A percentile compares a stretch with the other conserved stretches of the same genome.
Conservation (phyloP, 176 grass and related monocot species). For the Raddia distichophylla region DNA sequence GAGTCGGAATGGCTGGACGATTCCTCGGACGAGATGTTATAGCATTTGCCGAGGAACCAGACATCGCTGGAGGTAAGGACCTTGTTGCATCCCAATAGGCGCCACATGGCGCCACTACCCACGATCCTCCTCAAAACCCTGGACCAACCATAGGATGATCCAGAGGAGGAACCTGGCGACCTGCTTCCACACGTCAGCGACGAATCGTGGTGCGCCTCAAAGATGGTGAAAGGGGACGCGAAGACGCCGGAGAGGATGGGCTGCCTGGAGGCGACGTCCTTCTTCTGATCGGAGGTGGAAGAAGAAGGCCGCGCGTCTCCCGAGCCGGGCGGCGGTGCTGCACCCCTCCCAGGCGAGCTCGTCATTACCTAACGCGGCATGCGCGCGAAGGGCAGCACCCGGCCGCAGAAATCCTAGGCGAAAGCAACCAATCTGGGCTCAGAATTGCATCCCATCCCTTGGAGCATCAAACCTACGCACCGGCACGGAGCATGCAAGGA, state of each 20-base stretch:
- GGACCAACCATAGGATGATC: conserved; percentile 69
- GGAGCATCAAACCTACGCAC: not conserved
- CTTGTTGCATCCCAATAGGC: conserved; percentile 61
- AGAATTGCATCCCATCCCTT: not conserved
- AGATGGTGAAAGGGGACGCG: conserved; percentile 63
- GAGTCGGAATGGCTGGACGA: conserved; percentile 40
- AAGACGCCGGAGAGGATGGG: conserved; percentile 61
- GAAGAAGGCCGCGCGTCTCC: conserved; percentile 13
- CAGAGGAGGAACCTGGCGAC: conserved; percentile 35
- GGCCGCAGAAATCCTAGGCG: not conserved
- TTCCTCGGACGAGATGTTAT: conserved; percentile 54
- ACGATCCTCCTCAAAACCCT: conserved; percentile 73
- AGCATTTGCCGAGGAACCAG: conserved; percentile 91
- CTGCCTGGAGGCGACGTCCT: conserved; percentile 41
- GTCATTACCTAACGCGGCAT: conserved; percentile 77
- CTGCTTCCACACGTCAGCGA: conserved; percentile 28
- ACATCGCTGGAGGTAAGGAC: conserved; percentile 58
- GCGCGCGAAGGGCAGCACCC: not conserved
- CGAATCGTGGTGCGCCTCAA: conserved; percentile 58
- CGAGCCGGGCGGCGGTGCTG: conserved; percentile 36
- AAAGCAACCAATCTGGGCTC: not conserved
- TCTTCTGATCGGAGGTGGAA: conserved; percentile 36
- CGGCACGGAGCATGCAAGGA: not conserved
- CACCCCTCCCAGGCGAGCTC: conserved; percentile 69
- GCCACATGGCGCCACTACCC: conserved; percentile 65